Conservation (phyloP, 768 basidiomycete species). For the Lactarius sanguifluus region DNA sequence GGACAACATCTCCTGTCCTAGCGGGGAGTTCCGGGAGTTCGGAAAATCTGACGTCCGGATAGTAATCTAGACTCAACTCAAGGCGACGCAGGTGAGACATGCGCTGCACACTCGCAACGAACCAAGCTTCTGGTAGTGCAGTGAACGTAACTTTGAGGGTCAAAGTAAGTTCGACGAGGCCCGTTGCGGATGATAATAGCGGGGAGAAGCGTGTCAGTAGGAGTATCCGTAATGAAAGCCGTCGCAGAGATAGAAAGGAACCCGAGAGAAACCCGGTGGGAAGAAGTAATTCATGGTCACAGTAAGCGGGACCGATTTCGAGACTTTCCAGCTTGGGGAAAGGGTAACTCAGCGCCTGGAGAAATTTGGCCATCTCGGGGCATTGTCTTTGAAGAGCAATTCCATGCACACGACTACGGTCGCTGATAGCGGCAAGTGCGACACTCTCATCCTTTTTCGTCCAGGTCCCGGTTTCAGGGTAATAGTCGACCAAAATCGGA, state of each 20-base stretch:
- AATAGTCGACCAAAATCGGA: neutral
- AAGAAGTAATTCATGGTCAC: neutral
- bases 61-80: too few relatives aligned
- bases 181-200: neutral
- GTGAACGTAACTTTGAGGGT: neutral
- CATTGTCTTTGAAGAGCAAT: neutral
- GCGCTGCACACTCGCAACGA: too few relatives aligned
- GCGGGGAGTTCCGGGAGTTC: too few relatives aligned
- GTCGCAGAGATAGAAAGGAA: neutral
- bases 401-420: neutral
- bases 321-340: neutral
- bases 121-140: too few relatives aligned
- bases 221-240: neutral
- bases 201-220: neutral
- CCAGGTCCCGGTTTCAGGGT: neutral
- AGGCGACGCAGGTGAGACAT: too few relatives aligned
- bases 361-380: neutral
- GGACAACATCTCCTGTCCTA: too few relatives aligned
- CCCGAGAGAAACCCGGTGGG: neutral
- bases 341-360: neutral
- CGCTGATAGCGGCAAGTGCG: neutral
- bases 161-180: neutral
- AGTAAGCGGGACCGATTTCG: neutral
- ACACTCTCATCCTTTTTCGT: neutral
- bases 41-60: rapidly evolving